Evolutionary conservation across 176 grass and related monocot genomes (phyloP), one percentile per base, ranked within the genome.

Genomic region (Oryza brachyantha): DNA sequence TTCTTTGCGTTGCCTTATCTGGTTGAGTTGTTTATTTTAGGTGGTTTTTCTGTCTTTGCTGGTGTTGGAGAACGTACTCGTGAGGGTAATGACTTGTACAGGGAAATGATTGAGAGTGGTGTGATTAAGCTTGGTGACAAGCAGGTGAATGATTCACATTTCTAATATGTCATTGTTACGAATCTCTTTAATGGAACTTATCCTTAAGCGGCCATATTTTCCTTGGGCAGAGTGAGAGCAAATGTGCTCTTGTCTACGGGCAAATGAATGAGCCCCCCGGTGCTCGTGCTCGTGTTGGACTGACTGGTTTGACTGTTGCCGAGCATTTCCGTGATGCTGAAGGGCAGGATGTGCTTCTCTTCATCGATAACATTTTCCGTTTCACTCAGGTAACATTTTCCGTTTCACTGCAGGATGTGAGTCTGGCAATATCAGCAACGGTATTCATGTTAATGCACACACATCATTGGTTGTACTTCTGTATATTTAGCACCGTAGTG

Each of bases 331-430:
- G 93, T 84, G 93, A 97, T 61, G 93, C 93, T 54, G 93, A 97
- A 87, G 93, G 93, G 58, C 93, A 97, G 72, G 93, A 97, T 70
- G 93, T 97, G 80, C 93, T 97, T 91, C 90, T 97, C 83, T 97
- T 97, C 62, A 97, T 97, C 24, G 93, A 97, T 80, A 97, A 97
- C 88, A 97, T 97, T 91, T 97, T 97, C 88, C 88, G 93, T 72
- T 97, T 97, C 84, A 97, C 93, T 46, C 93, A 97, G 80, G 93
- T 93, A 83, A 97, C 88, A 97, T 97, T 91, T 97, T 97, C 88
- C 88, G 93, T 72, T 97, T 97, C 84, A 97, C 22, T 85, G 16
- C 19, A n/a, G n/a, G n/a, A 37, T 76, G 24, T 78, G 50, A 43
- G 55, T 35, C 5, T 58, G 29, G 14, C 29, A 58, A 42, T 60